Conservation (phyloP, 176 grass and related monocot species). For the Phoenix dactylifera region DNA sequence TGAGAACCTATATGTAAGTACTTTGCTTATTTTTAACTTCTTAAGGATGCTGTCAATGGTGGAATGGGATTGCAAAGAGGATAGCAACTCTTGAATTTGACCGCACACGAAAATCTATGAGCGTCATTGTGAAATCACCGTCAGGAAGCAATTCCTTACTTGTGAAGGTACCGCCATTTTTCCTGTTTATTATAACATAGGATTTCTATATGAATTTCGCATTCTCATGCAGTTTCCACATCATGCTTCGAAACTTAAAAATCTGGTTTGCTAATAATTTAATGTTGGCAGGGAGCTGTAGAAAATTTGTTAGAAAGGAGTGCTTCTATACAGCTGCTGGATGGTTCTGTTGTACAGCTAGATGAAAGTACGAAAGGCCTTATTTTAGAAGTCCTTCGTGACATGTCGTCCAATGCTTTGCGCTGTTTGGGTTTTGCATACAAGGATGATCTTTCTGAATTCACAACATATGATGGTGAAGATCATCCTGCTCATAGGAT, state of each 20-base stretch:
- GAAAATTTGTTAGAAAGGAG: slow-evolving; percentile 32
- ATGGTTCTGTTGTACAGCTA: slow-evolving; percentile 22
- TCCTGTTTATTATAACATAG: too few species aligned
- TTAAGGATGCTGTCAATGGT: slow-evolving; percentile 25
- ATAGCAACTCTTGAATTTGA: slow-evolving; percentile 34
- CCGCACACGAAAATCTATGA: slow-evolving; percentile 26
- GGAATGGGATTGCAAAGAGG: slow-evolving; percentile 15
- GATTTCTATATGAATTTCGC: too few species aligned
- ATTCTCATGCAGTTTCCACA: too few species aligned
- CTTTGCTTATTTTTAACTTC: too few species aligned
- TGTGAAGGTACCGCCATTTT: slow-evolving; percentile 17
- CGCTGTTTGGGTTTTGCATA: slow-evolving; percentile 36
- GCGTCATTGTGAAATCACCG: slow-evolving; percentile 27
- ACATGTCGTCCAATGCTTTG: slow-evolving; percentile 28
- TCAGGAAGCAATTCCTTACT: slow-evolving; percentile 27
- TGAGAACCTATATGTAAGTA: too few species aligned
- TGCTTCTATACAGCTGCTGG: slow-evolving; percentile 21
- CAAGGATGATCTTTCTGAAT: slow-evolving; percentile 22
- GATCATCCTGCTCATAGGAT: slow-evolving; percentile 29
- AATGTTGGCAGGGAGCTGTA: slow-evolving; percentile 21
- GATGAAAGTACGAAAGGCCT: slow-evolving; percentile 10
- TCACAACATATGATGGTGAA: slow-evolving; percentile 31
- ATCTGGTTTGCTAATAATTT: background rate
- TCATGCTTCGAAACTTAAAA: too few species aligned
- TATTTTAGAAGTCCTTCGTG: slow-evolving; percentile 19